phyloP scores from a whole-genome alignment of 768 basidiomycete genomes.

The Sporobolomyces phaffii region DNA sequence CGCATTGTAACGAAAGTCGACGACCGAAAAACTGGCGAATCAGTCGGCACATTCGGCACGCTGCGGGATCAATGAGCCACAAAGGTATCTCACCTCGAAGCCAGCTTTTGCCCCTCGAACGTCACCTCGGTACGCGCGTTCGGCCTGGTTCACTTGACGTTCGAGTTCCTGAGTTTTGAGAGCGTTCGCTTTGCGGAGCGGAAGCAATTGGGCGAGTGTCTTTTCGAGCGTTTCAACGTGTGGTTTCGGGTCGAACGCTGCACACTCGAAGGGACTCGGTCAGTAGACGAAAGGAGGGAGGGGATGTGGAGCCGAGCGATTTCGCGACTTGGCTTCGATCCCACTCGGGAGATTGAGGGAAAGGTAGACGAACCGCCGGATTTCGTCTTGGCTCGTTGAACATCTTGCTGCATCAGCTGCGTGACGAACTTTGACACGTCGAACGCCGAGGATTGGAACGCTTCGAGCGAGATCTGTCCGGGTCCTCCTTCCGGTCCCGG shows the following conservation, averaged over 20 bases:
- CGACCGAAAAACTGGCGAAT: background rate
- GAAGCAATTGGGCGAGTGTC: conserved; percentile 79
- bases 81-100: conserved; percentile 65
- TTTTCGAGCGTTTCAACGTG: conserved; percentile 83
- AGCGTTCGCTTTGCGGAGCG: conserved; percentile 82
- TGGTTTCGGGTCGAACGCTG: conserved; percentile 39
- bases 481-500: background rate
- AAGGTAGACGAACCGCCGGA: conserved; percentile 12
- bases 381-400: conserved; percentile 6
- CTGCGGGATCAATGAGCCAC: background rate
- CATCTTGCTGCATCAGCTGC: conserved; percentile 32
- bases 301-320: conserved; percentile 12
- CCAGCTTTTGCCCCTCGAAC: conserved; percentile 87
- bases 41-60: background rate
- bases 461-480: conserved; percentile 27
- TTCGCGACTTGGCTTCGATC: background rate
- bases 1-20: background rate
- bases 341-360: too few relatives aligned
- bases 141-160: conserved; percentile 76
- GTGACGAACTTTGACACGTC: conserved; percentile 37
- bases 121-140: conserved; percentile 88
- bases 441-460: conserved; percentile 37
- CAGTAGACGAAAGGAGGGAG: background rate
- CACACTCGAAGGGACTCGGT: too few relatives aligned
- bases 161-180: conserved; percentile 85